A percentile compares a stretch with the other conserved stretches of the same genome.
phyloP scores from a whole-genome alignment of 345 rosid genomes.

The Alliaria petiolata region DNA sequence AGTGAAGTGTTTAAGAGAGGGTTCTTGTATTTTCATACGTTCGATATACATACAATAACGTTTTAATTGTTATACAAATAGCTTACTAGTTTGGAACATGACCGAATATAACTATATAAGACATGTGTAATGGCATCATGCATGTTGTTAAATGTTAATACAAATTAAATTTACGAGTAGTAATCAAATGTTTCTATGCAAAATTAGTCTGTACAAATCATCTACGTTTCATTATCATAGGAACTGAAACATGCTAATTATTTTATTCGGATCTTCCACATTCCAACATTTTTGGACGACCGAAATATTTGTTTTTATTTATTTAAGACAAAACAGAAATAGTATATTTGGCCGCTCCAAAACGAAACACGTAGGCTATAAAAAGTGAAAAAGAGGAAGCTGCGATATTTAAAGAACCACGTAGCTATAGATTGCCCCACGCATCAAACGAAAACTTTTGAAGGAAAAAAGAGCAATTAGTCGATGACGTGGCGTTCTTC shows the following conservation, averaged over 20 bases:
- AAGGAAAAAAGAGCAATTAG: neutral
- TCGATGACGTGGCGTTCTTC: constrained; percentile 6
- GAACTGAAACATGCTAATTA: neutral
- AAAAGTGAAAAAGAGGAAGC: constrained; percentile 5
- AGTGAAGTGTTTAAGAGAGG: neutral
- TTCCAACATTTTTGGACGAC: constrained; percentile 7
- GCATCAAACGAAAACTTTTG: neutral
- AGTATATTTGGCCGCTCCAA: constrained; percentile 10
- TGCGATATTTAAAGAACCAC: constrained; percentile 30
- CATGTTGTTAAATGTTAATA: neutral
- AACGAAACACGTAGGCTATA: constrained; percentile 27
- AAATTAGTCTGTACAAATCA: neutral
- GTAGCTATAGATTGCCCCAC: constrained; percentile 13
- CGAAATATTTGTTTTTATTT: neutral
- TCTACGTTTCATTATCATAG: neutral
- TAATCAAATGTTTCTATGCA: neutral
- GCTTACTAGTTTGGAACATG: neutral
- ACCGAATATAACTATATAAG: neutral
- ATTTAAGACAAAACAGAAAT: neutral
- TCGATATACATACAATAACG: neutral
- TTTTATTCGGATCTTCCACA: neutral
- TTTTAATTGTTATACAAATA: neutral
- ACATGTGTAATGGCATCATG: neutral
- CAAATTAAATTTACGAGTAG: neutral
- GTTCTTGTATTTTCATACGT: neutral